Evolutionary conservation across 306 rosid genomes (phyloP).

Genomic region (Cucumis melo): DNA sequence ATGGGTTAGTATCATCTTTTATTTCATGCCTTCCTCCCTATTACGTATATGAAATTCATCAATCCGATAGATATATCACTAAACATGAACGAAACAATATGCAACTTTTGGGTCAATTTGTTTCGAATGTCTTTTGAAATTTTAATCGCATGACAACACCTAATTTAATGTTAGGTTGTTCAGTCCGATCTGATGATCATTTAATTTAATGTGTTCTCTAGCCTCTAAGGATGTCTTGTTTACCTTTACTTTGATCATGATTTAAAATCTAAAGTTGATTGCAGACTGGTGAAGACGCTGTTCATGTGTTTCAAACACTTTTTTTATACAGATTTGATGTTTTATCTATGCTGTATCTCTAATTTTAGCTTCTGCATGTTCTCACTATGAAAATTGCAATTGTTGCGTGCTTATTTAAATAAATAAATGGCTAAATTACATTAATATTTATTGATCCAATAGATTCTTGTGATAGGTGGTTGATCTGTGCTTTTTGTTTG

Average conservation of each 20-base stretch:
- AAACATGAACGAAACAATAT: not conserved
- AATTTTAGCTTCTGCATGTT: not conserved
- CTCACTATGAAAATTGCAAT: not conserved
- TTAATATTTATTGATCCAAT: not conserved
- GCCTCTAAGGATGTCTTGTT: not conserved
- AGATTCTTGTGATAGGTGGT: not conserved
- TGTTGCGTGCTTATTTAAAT: not conserved
- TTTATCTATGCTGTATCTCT: not conserved
- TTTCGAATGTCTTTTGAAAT: not conserved
- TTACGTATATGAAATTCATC: not conserved
- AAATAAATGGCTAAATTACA: not conserved
- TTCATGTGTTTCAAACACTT: not conserved
- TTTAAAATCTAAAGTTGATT: not conserved
- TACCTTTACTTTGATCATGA: not conserved
- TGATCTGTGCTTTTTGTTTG: not conserved
- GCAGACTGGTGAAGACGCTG: not conserved
- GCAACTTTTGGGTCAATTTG: not conserved
- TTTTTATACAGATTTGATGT: not conserved
- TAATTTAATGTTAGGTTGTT: not conserved
- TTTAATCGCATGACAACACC: not conserved
- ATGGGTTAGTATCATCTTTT: conserved; percentile 34
- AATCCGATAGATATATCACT: not conserved
- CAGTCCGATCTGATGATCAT: not conserved
- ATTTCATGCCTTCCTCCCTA: not conserved
- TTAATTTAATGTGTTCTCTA: not conserved